Evolutionary conservation across 805 yeast species (phyloP).

Genomic region (Teunomyces stri): DNA sequence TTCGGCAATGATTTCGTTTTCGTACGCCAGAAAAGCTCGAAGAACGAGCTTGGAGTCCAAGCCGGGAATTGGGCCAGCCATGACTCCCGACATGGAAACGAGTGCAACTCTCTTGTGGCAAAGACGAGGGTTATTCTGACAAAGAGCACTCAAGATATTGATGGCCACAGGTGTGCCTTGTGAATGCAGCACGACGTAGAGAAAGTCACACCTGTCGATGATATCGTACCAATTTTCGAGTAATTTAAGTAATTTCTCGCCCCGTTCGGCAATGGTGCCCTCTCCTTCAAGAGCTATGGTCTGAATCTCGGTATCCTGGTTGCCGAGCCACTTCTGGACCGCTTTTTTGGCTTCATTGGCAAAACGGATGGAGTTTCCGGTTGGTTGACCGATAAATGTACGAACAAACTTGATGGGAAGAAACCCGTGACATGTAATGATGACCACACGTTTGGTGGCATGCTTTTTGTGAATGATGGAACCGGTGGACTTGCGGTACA

Average conservation of each 20-base stretch:
- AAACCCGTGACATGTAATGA: conserved; percentile 39
- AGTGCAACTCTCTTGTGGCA: conserved; percentile 21
- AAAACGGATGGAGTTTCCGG: conserved; percentile 32
- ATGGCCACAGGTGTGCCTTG: conserved; percentile 34
- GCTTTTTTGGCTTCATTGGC: conserved; percentile 29
- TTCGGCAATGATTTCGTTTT: conserved; percentile 36
- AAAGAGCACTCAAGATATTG: conserved; percentile 22
- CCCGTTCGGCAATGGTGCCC: conserved; percentile 32
- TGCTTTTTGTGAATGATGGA: conserved; percentile 10
- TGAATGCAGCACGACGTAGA: conserved; percentile 33
- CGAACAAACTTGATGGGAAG: conserved; percentile 39
- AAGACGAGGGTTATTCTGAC: conserved; percentile 6
- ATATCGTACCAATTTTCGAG: conserved; percentile 33
- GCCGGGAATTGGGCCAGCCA: conserved; percentile 31
- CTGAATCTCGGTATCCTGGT: conserved; percentile 23
- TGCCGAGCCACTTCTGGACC: conserved; percentile 25
- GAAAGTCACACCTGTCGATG: conserved; percentile 28
- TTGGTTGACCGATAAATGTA: conserved; percentile 34
- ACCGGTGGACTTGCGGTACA: conserved; percentile 16
- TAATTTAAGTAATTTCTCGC: conserved; percentile 20
- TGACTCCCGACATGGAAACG: conserved; percentile 35
- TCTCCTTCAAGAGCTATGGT: conserved; percentile 42
- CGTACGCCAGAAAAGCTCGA: conserved; percentile 35
- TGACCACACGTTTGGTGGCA: conserved; percentile 21
- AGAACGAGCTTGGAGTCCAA: conserved; percentile 35